Evolutionary conservation across 768 basidiomycete species (phyloP), one percentile per base, ranked within the genome.

Genomic region (Lactarius sanguifluus): DNA sequence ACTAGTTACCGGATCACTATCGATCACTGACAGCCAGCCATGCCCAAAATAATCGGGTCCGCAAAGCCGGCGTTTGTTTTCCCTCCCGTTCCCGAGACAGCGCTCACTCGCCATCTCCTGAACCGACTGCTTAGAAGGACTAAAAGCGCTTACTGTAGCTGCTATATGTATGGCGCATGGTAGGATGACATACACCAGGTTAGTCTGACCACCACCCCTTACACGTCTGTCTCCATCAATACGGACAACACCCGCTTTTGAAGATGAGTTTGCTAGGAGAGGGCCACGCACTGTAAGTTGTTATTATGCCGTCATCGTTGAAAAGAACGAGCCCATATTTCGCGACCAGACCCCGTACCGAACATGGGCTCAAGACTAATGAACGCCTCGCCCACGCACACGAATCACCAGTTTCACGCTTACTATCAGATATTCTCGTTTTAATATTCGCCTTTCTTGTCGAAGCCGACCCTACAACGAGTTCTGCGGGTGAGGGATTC

Each of bases 341-440:
- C 20, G 25, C 36, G 28, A 57, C 5, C 40, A 66, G 61, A 34
- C 2, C n/a, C 52, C 28, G 18, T 38, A 25, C 45, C 4, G 47
- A 30, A 34, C 6, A 45, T 23, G 25, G 28, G 36, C 23, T 36
- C 7, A 12, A n/a, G 7, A 16, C 58, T 12, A 34, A 4, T 32
- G 40, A 43, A 55, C 57, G 8, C 18, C 57, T 34, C 13, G 10
- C 38, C 45, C 16, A 28, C 43, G 36, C 45, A 20, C 56, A 50
- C 1, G 30, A 23, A 3, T 13, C 57, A 32, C 65, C 61, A 13
- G 38, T n/a, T 28, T 32, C 32, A 12, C 65, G 40, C 23, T 20
- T 67, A 20, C 40, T 67, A 43, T 62, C 66, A 2, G 62, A 67
- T 15, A 67, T 67, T n/a, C 66, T 67, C 20, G 58, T 41, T 23